Base-by-base conservation (phyloP, 2,329 filamentous ascomycete species). In the Colletotrichum tropicicola region DNA sequence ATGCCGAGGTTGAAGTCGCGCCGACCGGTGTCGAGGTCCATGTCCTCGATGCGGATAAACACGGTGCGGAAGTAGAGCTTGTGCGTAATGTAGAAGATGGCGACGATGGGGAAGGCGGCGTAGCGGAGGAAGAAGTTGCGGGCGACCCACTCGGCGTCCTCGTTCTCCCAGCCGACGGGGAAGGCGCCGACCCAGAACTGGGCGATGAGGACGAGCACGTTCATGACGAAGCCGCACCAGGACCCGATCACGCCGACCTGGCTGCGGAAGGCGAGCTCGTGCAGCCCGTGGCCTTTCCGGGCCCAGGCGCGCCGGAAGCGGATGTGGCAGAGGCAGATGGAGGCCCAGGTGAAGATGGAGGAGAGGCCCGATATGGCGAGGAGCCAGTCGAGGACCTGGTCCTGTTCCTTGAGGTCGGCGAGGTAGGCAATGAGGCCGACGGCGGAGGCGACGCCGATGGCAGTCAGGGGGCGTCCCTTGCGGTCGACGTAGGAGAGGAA, bases 121-220 rank as follows among this genome's bases (percentile, higher is more conserved):
- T 91, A 93, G 66, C 87, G 84, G 64, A 90, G 79, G 78, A 97
- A 97, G 78, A 95, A 97, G 69, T 83, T 88, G 67, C 87, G 76
- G 0, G 87, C 86, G 41, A 89, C 80, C 7, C 82, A 75, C 2
- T 71, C 44, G 5, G 80, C 67, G 0, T 81, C 80, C 75, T 82
- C 81, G 0, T 77, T 57, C 5, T 73, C 71, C 72, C 86, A 90
- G 23, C 82, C 86, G 49, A 95, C 85, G 4, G 94, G 94, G 74
- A 89, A 94, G 4, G 92, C 89, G 27, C 92, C 93, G 52, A 92
- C 90, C 92, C 93, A 98, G 81, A 97, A 95, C 75, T 98, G 94
- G 2, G 92, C 92, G 47, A 91, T 75, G 27, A 98, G 84, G 28
- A 97, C 89, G 39, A 95, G 79, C 19, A 85, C 61, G 78, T 97